phyloP scores from a whole-genome alignment of 495 filamentous ascomycete species.

The Amniculicola lignicola region DNA sequence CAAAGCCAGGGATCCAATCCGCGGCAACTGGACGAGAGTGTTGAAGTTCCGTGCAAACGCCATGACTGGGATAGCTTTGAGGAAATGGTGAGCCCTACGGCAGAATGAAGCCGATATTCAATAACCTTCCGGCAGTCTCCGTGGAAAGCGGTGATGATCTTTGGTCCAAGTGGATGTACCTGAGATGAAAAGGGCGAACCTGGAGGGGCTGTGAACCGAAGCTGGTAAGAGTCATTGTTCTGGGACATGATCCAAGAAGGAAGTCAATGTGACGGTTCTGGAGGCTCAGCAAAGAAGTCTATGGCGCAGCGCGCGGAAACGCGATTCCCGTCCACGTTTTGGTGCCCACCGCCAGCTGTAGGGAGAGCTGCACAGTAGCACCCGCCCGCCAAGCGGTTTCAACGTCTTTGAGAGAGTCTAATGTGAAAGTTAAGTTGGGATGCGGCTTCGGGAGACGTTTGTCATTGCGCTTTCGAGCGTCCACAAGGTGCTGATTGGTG shows the following conservation, averaged over 20 bases:
- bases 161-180: no score
- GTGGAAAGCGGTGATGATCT: background rate
- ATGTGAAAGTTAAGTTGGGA: constrained; percentile 14
- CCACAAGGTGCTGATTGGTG: constrained; percentile 10
- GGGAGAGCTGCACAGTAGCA: background rate
- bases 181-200: no score
- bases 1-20: no score
- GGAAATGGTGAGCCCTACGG: no score
- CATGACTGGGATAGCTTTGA: no score
- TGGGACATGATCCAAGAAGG: background rate
- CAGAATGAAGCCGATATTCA: no score
- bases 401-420: constrained; percentile 10
- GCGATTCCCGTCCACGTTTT: background rate
- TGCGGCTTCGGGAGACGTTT: constrained; percentile 2
- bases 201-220: no score
- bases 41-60: no score
- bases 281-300: constrained; percentile 1
- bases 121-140: background rate
- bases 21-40: no score
- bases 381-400: background rate
- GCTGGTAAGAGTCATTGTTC: no score
- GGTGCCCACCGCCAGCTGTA: constrained; percentile 25
- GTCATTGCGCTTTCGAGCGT: background rate
- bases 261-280: background rate
- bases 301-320: constrained; percentile 22